phyloP scores from a whole-genome alignment of 495 filamentous ascomycete species.

The Parathielavia appendiculata region DNA sequence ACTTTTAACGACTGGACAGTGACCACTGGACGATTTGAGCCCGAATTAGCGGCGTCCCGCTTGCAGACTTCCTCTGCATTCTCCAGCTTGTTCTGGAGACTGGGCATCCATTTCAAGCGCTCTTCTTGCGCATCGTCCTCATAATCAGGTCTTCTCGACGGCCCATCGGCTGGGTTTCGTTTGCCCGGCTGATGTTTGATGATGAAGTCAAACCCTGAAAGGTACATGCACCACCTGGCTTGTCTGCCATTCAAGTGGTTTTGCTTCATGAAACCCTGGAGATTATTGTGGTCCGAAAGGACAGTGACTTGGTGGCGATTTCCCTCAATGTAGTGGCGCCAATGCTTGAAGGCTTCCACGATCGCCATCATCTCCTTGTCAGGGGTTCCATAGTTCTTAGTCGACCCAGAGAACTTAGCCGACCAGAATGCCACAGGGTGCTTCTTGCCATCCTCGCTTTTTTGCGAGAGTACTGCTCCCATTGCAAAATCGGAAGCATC shows the following conservation, averaged over 20 bases:
- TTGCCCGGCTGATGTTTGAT: neutral
- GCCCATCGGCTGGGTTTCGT: no score
- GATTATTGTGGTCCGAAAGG: constrained; percentile 12
- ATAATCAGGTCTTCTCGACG: neutral
- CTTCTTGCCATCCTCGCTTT: neutral
- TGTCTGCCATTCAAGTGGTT: neutral
- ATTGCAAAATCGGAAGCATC: neutral
- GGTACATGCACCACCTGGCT: constrained; percentile 10
- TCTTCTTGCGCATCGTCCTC: no score
- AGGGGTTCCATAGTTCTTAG: constrained; percentile 22
- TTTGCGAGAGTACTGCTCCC: neutral
- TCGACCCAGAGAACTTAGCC: constrained; percentile 10
- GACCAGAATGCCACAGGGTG: constrained; percentile 10
- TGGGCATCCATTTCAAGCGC: no score
- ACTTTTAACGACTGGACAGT: no score
- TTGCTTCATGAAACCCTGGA: no score
- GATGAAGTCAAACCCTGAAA: neutral
- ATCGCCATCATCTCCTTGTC: constrained; percentile 6
- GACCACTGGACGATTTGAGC: no score
- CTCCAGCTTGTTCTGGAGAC: no score
- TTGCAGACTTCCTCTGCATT: no score
- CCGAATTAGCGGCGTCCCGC: no score
- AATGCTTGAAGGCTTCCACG: constrained; percentile 12
- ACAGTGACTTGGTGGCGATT: neutral
- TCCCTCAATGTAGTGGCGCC: neutral